A percentile compares a stretch with the other conserved stretches of the same genome.
Conservation (phyloP, 2,329 filamentous ascomycete species). For the Fusarium proliferatum region DNA sequence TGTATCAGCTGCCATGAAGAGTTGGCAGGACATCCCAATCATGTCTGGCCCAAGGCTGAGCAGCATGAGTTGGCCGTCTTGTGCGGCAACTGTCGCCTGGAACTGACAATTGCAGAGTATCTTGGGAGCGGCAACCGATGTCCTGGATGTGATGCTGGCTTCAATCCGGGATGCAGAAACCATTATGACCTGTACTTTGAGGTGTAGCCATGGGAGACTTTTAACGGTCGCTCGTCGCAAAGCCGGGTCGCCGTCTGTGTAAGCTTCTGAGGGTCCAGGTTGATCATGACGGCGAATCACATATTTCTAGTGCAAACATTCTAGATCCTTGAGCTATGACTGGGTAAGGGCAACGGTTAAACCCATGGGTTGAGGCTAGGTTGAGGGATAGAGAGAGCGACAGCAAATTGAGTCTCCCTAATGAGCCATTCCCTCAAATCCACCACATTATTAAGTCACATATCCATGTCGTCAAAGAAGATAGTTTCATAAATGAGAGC, state of each 20-base stretch:
- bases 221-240: background rate
- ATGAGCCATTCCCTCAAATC: fast-evolving
- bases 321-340: background rate
- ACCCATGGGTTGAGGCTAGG: fast-evolving
- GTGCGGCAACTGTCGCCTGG: conserved; percentile 1
- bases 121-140: background rate
- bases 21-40: background rate
- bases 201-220: background rate
- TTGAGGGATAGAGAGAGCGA: background rate
- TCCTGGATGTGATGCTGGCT: conserved; percentile 5
- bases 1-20: conserved; percentile 25
- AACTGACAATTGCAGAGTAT: conserved; percentile 7
- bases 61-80: conserved; percentile 9
- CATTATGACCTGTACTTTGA: conserved; percentile 21
- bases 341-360: background rate
- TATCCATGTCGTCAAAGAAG: background rate
- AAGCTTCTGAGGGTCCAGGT: fast-evolving
- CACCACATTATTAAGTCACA: background rate
- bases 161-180: conserved; percentile 21
- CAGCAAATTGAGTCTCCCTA: too few species aligned
- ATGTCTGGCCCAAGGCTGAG: conserved; percentile 5
- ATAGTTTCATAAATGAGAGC: background rate
- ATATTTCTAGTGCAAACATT: fast-evolving
- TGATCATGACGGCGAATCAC: background rate
- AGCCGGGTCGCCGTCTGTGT: fast-evolving